Base-by-base conservation (phyloP, 352 stramenopile species). In the Pythium dissotocum region DNA sequence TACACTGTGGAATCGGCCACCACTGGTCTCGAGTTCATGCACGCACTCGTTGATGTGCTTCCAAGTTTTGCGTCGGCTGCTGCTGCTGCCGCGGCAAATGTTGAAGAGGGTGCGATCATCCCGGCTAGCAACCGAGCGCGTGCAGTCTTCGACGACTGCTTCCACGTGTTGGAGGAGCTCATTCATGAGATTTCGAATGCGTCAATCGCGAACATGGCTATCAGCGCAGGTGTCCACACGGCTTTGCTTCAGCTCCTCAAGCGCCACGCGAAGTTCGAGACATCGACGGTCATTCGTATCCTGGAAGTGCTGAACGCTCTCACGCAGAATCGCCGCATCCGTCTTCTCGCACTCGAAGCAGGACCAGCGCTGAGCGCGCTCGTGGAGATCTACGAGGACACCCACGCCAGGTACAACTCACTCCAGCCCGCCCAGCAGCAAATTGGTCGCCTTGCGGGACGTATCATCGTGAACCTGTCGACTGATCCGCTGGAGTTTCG, bases 401-500 rank as follows among this genome's bases (percentile, higher is more conserved):
- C 77, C 2, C 86, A 77, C 2, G 54, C 67, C 4, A 44, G 76
- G n/a, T 93, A 82, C 49, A 62, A 55, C 8, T 56, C 73, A 1
- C 67, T 80, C 10, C 78, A 80, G 0, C 58, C 60, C 2, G 58
- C 71, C 10, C 63, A 79, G 0, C 80, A 91, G 60, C 52, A 78
- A 10, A 77, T 90, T 6, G 76, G 77, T 9, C 69, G 71, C 26
- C 73, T 88, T 8, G 74, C 85, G 16, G 84, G 84, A 6, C 74
- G 71, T 2, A 80, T 93, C 21, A 67, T 94, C 24, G 83, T 91
- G 16, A 75, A 89, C 21, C 70, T 94, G 30, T 90, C 86, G 0
- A 84, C 60, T n/a, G 83, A 94, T 55, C 82, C 86, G 12, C 68
- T 93, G 3, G 86, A 90, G 61, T 94, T 94, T 61, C 84, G 86